Conservation (phyloP, 2,329 filamentous ascomycete genomes). For the Botrytis cinerea region DNA sequence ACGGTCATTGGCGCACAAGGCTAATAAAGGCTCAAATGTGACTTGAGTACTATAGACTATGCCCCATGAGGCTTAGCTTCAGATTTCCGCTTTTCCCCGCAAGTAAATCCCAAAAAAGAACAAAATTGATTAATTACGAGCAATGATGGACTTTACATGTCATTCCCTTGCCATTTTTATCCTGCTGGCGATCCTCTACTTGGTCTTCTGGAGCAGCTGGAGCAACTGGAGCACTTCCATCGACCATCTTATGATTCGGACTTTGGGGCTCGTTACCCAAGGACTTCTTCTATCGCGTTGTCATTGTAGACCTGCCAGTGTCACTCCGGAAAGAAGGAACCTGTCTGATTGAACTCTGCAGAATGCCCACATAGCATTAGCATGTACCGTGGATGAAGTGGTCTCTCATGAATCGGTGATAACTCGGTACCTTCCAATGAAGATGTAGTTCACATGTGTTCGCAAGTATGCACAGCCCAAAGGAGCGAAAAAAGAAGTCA, state of each 20-base stretch:
- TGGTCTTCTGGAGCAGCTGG: not conserved
- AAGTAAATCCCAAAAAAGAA: not conserved
- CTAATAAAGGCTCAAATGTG: not conserved
- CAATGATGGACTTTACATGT: not conserved
- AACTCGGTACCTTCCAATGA: not conserved
- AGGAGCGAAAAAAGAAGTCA: not conserved
- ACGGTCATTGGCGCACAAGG: constrained; percentile 7
- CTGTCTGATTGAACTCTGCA: not conserved
- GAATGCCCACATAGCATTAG: not conserved
- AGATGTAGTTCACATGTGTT: not conserved
- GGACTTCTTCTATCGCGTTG: not conserved
- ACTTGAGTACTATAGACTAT: not conserved
- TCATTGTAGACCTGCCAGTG: not conserved
- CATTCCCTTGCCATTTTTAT: too few species aligned
- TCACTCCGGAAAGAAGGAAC: constrained; percentile 6
- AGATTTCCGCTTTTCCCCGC: not conserved
- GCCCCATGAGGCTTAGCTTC: not conserved
- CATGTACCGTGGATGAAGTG: constrained; percentile 1
- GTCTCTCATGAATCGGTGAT: not conserved
- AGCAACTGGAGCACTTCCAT: not conserved
- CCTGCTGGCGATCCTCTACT: too few species aligned
- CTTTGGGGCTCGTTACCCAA: not conserved
- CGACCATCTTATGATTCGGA: not conserved
- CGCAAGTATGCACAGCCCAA: constrained; percentile 9
- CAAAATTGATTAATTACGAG: not conserved